phyloP scores from a whole-genome alignment of 805 yeast genomes.

The Yarrowia osloensis region DNA sequence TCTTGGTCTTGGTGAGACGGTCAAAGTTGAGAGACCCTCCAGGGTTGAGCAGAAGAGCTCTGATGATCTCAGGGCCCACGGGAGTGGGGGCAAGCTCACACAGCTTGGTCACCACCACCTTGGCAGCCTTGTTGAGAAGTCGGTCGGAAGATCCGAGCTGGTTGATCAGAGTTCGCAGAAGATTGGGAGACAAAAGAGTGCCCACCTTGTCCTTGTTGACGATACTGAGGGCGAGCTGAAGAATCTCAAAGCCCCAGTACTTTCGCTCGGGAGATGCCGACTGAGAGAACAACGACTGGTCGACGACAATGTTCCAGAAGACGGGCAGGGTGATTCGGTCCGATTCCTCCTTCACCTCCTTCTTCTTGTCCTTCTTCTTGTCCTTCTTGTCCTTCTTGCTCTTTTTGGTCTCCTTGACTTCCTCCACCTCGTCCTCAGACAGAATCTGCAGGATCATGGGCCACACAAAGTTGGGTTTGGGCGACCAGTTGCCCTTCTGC shows the following conservation, averaged over 20 bases:
- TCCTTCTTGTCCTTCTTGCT: constrained; percentile 33
- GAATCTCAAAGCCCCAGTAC: constrained; percentile 79
- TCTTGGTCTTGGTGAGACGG: constrained; percentile 69
- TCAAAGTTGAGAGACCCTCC: constrained; percentile 65
- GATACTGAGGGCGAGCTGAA: constrained; percentile 51
- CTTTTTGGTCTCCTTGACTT: constrained; percentile 34
- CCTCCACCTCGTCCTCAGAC: constrained; percentile 18
- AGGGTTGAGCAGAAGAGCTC: constrained; percentile 46
- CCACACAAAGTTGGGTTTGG: constrained; percentile 41
- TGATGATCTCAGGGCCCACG: constrained; percentile 39
- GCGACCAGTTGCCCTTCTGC: constrained; percentile 35
- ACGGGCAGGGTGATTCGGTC: constrained; percentile 49
- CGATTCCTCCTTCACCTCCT: constrained; percentile 34
- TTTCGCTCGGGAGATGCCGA: constrained; percentile 84
- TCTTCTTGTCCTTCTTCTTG: constrained; percentile 38
- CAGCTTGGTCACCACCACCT: constrained; percentile 48
- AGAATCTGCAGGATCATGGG: constrained; percentile 22
- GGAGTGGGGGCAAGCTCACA: constrained; percentile 48
- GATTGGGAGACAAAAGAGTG: constrained; percentile 47
- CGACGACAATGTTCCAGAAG: constrained; percentile 79
- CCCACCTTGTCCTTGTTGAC: constrained; percentile 37
- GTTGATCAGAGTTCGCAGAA: constrained; percentile 71
- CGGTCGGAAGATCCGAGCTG: constrained; percentile 71
- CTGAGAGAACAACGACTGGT: constrained; percentile 74
- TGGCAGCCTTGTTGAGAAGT: constrained; percentile 66